A percentile compares a stretch with the other conserved stretches of the same genome.
These are phyloP conservation scores for Gnomoniopsis smithogilvyi DNA, from an alignment of 2,329 filamentous ascomycete species.

Conservation along the genomic window DNA sequence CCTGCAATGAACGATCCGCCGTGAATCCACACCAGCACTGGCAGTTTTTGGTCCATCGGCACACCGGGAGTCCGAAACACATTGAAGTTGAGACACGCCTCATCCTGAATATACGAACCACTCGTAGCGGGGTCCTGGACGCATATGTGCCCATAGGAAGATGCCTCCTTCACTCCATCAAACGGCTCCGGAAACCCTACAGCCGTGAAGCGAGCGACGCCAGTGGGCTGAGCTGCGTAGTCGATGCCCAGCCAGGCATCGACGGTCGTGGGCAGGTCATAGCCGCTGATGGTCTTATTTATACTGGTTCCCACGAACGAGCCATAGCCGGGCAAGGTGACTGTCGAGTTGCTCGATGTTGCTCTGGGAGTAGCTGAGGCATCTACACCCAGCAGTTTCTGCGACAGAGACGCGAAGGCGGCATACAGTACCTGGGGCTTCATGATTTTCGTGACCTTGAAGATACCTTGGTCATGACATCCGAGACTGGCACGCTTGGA, in stretches of 20 bases:
- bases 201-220: conserved; percentile 36
- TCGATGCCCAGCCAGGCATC: conserved; percentile 48
- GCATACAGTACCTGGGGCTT: not conserved
- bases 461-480: no score
- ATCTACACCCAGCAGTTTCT: not conserved
- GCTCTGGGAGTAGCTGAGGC: not conserved
- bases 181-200: conserved; percentile 38
- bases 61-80: conserved; percentile 34
- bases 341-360: not conserved
- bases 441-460: not conserved
- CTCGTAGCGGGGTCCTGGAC: conserved; percentile 32
- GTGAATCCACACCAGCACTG: conserved; percentile 38
- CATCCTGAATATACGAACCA: conserved; percentile 25
- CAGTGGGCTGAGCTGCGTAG: conserved; percentile 40
- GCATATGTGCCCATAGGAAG: conserved; percentile 38
- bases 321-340: conserved; percentile 35
- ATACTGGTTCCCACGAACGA: conserved; percentile 36
- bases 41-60: conserved; percentile 32
- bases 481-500: no score
- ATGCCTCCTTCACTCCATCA: conserved; percentile 35
- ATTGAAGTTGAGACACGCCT: conserved; percentile 38
- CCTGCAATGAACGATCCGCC: conserved; percentile 34
- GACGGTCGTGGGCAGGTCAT: conserved; percentile 30
- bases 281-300: conserved; percentile 30
- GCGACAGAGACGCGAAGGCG: not conserved